Conservation (phyloP, 148 eudicot species). For the Rhododendron ferrugineum region DNA sequence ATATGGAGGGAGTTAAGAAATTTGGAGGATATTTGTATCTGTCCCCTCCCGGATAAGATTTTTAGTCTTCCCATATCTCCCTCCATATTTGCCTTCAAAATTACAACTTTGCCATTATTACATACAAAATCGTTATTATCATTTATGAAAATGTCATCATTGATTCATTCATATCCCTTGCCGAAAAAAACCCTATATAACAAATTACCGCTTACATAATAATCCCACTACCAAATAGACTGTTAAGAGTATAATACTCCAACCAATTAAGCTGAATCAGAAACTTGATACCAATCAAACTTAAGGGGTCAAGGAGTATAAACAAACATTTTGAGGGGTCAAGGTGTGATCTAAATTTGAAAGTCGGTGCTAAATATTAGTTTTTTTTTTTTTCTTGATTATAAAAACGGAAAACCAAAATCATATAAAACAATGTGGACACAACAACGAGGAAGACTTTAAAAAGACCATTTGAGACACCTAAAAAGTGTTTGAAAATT, state of each 20-base stretch:
- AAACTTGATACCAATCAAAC: neutral
- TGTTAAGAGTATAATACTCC: no score
- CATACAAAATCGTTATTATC: no score
- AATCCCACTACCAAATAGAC: no score
- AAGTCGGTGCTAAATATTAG: neutral
- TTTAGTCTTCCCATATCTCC: no score
- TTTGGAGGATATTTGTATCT: neutral
- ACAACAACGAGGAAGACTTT: neutral
- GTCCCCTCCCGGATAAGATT: neutral
- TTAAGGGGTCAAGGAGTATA: neutral
- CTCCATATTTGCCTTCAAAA: neutral
- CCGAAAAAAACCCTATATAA: no score
- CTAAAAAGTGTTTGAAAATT: neutral
- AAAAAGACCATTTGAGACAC: neutral
- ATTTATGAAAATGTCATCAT: no score
- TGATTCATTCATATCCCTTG: no score
- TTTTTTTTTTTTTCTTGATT: neutral
- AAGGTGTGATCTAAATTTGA: neutral
- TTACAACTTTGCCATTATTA: no score
- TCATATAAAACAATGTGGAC: neutral
- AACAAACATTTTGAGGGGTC: neutral
- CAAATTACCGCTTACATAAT: no score
- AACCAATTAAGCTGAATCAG: neutral
- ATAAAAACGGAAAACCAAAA: neutral
- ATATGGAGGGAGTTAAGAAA: neutral